These are phyloP conservation scores for Hypoxylon sp. DNA, from an alignment of 2,329 filamentous ascomycete species.

Conservation along the genomic window DNA sequence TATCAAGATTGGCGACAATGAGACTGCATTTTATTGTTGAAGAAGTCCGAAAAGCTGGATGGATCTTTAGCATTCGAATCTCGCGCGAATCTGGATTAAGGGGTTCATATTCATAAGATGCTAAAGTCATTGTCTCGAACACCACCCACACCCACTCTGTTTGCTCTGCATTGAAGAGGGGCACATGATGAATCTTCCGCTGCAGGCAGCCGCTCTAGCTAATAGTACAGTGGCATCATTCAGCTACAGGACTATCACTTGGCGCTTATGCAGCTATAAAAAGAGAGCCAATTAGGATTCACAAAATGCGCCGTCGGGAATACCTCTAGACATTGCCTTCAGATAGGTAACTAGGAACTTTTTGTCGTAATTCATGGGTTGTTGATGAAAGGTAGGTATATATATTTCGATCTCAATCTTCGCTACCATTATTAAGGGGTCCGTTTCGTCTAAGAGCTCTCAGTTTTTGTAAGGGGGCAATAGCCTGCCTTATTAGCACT, in stretches of 20 bases:
- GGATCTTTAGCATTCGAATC: constrained; percentile 21
- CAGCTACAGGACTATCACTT: neutral
- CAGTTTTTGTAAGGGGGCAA: too few relatives aligned
- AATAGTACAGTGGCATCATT: neutral
- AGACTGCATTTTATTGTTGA: constrained; percentile 24
- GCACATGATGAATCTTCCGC: neutral
- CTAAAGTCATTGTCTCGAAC: neutral
- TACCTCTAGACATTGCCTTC: neutral
- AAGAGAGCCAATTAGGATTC: neutral
- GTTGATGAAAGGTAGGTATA: neutral
- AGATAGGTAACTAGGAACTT: neutral
- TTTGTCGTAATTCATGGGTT: neutral
- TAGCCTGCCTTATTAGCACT: neutral
- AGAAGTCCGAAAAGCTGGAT: constrained; percentile 12
- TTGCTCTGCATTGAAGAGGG: neutral
- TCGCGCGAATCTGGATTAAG: constrained; percentile 14
- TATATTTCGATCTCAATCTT: neutral
- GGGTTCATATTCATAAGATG: constrained; percentile 10
- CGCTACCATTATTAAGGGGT: neutral
- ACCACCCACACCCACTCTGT: neutral
- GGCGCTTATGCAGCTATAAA: constrained; percentile 1
- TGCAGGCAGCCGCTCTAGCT: neutral
- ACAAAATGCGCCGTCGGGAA: neutral
- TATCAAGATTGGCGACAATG: constrained; percentile 5
- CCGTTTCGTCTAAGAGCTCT: too few relatives aligned